Percentiles rank a stretch among this genome's conserved stretches.
Evolutionary conservation across 129 eudicot species (phyloP).

Genomic region (Artemisia annua): DNA sequence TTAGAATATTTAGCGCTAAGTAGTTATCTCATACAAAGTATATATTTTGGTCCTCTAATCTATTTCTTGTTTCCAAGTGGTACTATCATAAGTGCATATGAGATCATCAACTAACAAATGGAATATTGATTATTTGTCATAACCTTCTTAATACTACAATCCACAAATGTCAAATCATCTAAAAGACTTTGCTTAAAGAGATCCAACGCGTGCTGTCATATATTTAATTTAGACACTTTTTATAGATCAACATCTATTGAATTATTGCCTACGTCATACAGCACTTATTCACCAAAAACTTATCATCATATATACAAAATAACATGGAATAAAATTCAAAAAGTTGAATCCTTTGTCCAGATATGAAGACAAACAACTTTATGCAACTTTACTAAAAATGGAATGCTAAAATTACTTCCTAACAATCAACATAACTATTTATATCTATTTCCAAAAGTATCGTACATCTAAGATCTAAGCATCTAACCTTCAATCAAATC

Average conservation of each 20-base stretch:
- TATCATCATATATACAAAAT: background rate
- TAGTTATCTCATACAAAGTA: no score
- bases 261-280: slow-evolving; percentile 9
- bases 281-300: slow-evolving; percentile 5
- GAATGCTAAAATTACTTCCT: no score
- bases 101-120: background rate
- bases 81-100: background rate
- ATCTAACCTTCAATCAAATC: no score
- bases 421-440: no score
- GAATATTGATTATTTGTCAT: background rate
- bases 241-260: slow-evolving; percentile 10
- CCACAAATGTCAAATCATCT: slow-evolving; percentile 1
- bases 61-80: slow-evolving; percentile 14
- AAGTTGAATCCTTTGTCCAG: background rate
- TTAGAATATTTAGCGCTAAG: background rate
- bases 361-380: slow-evolving; percentile 18
- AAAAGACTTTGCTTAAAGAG: slow-evolving; percentile 1
- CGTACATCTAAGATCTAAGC: no score
- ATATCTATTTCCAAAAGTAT: no score
- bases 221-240: background rate
- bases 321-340: background rate
- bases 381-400: slow-evolving; percentile 8
- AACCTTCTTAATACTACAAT: slow-evolving; percentile 1
- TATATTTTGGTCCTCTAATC: background rate
- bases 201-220: slow-evolving; percentile 5